Evolutionary conservation across 164 flowering plant species (phyloP).

Genomic region (Euptelea pleiosperma): DNA sequence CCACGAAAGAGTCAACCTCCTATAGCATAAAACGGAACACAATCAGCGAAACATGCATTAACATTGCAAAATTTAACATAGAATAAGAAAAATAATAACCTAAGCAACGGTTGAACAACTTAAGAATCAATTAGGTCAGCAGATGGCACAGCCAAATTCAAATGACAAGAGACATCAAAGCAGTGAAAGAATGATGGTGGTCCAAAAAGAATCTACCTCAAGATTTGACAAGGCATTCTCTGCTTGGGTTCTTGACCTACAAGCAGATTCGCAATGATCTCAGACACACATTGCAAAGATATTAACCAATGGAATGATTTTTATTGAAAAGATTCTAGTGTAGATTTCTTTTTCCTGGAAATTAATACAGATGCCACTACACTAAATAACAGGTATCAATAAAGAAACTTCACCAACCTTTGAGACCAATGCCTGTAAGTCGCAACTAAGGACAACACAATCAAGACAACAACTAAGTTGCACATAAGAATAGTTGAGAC

Average conservation of each 20-base stretch:
- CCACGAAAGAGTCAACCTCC: slow-evolving; percentile 33
- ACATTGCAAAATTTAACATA: background rate
- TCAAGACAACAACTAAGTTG: slow-evolving; percentile 42
- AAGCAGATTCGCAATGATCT: slow-evolving; percentile 3
- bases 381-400: background rate
- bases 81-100: background rate
- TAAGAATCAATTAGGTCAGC: background rate
- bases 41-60: background rate
- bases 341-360: background rate
- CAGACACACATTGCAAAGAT: slow-evolving; percentile 1
- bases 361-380: background rate
- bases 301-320: background rate
- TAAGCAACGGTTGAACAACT: background rate
- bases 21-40: slow-evolving; percentile 19
- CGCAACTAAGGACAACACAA: slow-evolving; percentile 54
- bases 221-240: slow-evolving; percentile 16
- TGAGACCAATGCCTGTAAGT: slow-evolving; percentile 64
- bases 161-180: background rate
- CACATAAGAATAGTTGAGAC: slow-evolving; percentile 50
- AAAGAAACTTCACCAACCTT: slow-evolving; percentile 37
- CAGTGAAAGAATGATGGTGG: background rate
- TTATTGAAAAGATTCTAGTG: background rate
- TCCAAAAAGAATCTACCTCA: slow-evolving; percentile 30
- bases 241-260: slow-evolving; percentile 35
- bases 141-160: background rate